Conservation (phyloP, 768 basidiomycete species). For the Cubamyces lactineus region DNA sequence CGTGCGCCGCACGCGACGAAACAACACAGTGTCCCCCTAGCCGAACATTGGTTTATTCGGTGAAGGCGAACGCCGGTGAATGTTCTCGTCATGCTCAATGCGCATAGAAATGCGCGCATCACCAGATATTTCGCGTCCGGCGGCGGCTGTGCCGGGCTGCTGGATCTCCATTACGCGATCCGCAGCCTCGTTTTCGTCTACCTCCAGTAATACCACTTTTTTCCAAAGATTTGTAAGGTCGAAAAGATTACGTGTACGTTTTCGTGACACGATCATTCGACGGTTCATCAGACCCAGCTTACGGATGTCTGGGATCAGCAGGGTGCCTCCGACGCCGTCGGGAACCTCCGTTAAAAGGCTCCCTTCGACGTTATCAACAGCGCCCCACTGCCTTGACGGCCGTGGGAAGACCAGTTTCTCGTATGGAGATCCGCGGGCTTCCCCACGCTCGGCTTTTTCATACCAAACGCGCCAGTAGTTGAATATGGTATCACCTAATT, state of each 20-base stretch:
- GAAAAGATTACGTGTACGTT: neutral
- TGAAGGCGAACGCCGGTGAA: conserved; percentile 4
- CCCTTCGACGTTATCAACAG: neutral
- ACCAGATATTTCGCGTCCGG: neutral
- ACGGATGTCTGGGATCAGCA: neutral
- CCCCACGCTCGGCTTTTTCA: conserved; percentile 2
- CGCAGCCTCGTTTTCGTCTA: neutral
- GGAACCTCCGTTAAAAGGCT: neutral
- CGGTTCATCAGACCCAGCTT: conserved; percentile 2
- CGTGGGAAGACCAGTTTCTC: neutral
- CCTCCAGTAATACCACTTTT: neutral
- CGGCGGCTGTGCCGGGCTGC: neutral
- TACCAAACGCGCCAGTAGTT: conserved; percentile 30
- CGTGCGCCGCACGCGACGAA: too few species aligned
- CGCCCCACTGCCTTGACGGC: neutral
- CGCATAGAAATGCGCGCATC: too few species aligned
- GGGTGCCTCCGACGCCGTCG: neutral
- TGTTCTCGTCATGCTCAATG: neutral
- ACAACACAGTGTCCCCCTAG: neutral
- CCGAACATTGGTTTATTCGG: neutral
- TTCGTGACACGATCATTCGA: conserved; percentile 1
- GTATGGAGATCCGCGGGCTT: neutral
- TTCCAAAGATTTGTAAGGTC: conserved; percentile 8
- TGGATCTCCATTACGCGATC: neutral
- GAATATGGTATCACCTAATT: conserved; percentile 35